These are phyloP conservation scores for Penicillium sp. DNA, from an alignment of 2,329 filamentous ascomycete genomes.

Conservation along the genomic window DNA sequence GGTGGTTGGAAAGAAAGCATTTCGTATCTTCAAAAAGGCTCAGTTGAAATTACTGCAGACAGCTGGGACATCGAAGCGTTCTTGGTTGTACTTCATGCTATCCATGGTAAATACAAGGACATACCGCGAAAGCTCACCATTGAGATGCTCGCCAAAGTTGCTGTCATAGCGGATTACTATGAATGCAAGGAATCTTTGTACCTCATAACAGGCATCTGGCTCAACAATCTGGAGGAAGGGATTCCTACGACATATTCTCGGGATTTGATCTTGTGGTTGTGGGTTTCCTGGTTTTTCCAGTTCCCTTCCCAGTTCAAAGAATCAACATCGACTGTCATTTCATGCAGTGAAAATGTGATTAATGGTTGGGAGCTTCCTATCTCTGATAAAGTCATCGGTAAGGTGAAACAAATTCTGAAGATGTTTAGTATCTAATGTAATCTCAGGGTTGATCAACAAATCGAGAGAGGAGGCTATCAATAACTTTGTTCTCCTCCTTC, in stretches of 20 bases:
- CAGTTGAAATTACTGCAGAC: not conserved
- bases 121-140: not conserved
- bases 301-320: constrained; percentile 16
- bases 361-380: constrained; percentile 23
- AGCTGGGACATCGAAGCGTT: not conserved
- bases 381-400: constrained; percentile 17
- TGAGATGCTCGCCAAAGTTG: not conserved
- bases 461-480: constrained; percentile 15
- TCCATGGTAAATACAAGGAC: not conserved
- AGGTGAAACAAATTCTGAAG: not conserved
- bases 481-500: constrained; percentile 5
- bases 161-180: not conserved
- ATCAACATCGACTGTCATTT: constrained; percentile 20
- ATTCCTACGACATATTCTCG: not conserved
- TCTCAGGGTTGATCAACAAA: constrained; percentile 19
- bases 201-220: not conserved
- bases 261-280: not conserved
- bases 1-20: not conserved
- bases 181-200: not conserved
- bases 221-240: not conserved
- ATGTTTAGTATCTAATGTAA: constrained; percentile 1
- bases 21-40: not conserved
- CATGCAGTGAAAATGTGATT: constrained; percentile 12
- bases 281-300: constrained; percentile 21
- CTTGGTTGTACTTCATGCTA: not conserved